Conservation (phyloP, 116 monocot species). For the Posidonia oceanica region DNA sequence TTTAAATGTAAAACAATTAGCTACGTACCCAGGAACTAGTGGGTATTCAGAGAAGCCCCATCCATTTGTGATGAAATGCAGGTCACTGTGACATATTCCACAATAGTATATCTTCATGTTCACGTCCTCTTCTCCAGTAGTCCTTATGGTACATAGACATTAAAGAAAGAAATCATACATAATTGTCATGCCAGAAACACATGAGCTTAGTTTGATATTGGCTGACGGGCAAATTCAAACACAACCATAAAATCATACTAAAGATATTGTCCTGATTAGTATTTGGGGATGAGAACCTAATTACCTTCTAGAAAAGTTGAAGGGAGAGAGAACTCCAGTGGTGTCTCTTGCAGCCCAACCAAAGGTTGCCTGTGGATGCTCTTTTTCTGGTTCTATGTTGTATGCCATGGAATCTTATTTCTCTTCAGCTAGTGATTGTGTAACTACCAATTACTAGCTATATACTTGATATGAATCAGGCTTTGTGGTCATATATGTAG, state of each 20-base stretch:
- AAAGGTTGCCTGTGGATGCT: constrained; percentile 9
- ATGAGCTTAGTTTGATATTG: no score
- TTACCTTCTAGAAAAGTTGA: constrained; percentile 19
- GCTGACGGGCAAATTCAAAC: no score
- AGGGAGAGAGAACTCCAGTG: constrained; percentile 28
- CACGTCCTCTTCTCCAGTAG: constrained; percentile 24
- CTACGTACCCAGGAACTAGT: constrained; percentile 7
- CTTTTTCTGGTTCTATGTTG: neutral
- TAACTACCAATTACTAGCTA: no score
- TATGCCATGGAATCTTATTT: neutral
- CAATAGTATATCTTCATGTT: constrained; percentile 31
- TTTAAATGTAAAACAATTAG: no score
- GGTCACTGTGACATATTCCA: constrained; percentile 41
- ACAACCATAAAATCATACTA: no score
- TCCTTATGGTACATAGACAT: no score
- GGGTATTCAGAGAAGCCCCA: constrained; percentile 15
- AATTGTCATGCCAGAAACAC: neutral
- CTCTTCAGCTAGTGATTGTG: no score
- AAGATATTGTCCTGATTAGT: no score
- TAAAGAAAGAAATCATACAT: no score
- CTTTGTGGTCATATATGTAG: no score
- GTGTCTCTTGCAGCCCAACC: constrained; percentile 24
- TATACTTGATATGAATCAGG: no score
- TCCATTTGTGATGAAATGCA: constrained; percentile 26
- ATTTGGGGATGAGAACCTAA: neutral